Percentiles rank a stretch among this genome's conserved stretches.
Evolutionary conservation across 257 asterid species (phyloP).

Genomic region (Penstemon eatonii): DNA sequence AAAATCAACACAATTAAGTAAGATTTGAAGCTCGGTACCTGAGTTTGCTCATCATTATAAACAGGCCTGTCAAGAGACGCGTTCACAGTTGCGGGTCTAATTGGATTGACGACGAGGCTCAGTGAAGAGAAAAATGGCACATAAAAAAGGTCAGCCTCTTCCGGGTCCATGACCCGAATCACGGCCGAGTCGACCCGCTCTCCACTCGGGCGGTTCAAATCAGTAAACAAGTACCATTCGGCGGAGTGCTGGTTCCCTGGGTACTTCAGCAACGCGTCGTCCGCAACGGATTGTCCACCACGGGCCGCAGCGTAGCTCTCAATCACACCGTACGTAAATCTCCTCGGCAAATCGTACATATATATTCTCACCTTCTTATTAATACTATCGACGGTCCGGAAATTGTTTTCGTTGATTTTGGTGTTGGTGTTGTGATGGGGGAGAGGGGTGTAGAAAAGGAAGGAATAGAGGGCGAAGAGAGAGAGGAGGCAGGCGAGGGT

Average conservation of each 20-base stretch:
- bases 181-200: constrained; percentile 48
- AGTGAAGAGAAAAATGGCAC: constrained; percentile 93
- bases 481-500: constrained; percentile 46
- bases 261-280: constrained; percentile 67
- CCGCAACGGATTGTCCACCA: constrained; percentile 43
- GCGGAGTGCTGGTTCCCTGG: constrained; percentile 97
- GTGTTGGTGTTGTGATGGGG: background rate
- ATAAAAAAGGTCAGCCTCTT: constrained; percentile 81
- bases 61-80: constrained; percentile 28
- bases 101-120: constrained; percentile 81
- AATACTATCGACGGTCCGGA: too few relatives aligned
- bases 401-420: background rate
- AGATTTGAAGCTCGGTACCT: constrained; percentile 40
- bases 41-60: constrained; percentile 84
- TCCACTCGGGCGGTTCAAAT: constrained; percentile 50
- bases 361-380: constrained; percentile 45
- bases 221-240: constrained; percentile 86
- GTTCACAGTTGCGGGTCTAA: constrained; percentile 45
- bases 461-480: constrained; percentile 56
- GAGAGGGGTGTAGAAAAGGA: constrained; percentile 35
- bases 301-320: constrained; percentile 84
- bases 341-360: constrained; percentile 81
- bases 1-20: background rate
- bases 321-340: constrained; percentile 86
- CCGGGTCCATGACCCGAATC: constrained; percentile 69